phyloP scores from a whole-genome alignment of 2,329 filamentous ascomycete genomes.

The Thielaviopsis musarum region DNA sequence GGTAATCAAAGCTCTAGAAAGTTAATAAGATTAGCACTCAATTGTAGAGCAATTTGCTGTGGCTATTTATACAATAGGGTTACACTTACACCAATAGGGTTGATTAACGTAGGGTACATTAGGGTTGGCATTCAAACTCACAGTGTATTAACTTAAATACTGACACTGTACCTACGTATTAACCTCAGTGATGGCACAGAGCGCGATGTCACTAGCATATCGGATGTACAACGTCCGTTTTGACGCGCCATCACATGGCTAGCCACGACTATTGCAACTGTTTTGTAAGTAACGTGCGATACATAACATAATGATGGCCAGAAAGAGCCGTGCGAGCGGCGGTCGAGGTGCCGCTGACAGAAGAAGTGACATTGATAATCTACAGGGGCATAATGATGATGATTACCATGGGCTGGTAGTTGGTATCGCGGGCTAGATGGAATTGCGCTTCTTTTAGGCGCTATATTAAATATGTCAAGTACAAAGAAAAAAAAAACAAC shows the following conservation, averaged over 20 bases:
- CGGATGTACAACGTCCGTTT: not conserved
- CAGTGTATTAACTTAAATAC: not conserved
- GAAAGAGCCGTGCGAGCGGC: not conserved
- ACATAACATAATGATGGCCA: not conserved
- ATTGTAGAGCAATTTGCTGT: too few relatives aligned
- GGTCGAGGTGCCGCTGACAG: not conserved
- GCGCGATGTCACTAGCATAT: not conserved
- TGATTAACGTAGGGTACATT: not conserved
- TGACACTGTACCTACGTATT: not conserved
- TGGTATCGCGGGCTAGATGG: too few relatives aligned
- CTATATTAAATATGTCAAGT: not conserved
- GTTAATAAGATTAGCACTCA: too few relatives aligned
- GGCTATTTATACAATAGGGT: not conserved
- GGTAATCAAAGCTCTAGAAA: too few relatives aligned
- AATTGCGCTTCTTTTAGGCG: not conserved
- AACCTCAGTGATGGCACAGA: not conserved
- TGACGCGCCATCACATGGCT: not conserved
- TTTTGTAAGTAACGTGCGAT: slow-evolving; percentile 17
- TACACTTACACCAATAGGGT: not conserved
- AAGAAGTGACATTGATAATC: not conserved
- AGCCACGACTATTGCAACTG: slow-evolving; percentile 15
- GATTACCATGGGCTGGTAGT: not conserved
- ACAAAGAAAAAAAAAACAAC: not conserved
- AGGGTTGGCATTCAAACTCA: not conserved
- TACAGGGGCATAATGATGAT: not conserved